Evolutionary conservation across 805 yeast genomes (phyloP), one percentile per base, ranked within the genome.

Genomic region (Torulaspora franciscae): DNA sequence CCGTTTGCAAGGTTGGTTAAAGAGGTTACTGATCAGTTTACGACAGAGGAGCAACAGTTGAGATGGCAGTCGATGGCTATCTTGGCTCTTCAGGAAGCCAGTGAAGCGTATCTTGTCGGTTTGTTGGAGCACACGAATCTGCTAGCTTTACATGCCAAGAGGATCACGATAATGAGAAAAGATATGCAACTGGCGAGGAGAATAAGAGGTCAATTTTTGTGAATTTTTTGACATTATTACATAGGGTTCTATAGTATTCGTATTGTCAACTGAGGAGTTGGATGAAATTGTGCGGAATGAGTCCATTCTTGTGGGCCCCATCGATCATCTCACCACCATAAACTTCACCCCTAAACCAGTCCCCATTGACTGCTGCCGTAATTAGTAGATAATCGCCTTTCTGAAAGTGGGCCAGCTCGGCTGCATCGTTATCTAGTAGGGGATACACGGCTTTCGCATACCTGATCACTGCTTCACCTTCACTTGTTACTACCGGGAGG

Each of bases 111-210:
- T 50, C 62, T 85, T 48, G 81, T 84, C 9, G 84, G 84, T 43
- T 65, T 85, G 30, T 68, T 85, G 40, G 93, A 85, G 57, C 93
- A 85, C 59, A 84, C 90, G 3, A 85, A 85, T 55, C 60, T 84
- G 30, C 71, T 87, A 62, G 93, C 93, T 10, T 66, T 85, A 30
- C 93, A 85, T 64, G 90, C 89, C 1, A 83, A 81, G 57, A 67
- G 95, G 54, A 88, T 85, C n/a, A 85, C 95, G 0, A 83, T 85
- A 27, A 85, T 84, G 91, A 85, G 82, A 57, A 83, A 81, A 62
- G 95, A 85, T 60, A 80, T 85, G 49, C 90, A 84, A 58, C 67
- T 85, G 52, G 93, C 93, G 3, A 74, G 93, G 67, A 71, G 91
- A 63, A 77, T 84, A 33, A 73, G 90, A 55, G 90, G 89, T 5